A percentile compares a stretch with the other conserved stretches of the same genome.
These are phyloP conservation scores for Colletotrichum paranaense DNA, from an alignment of 2,329 filamentous ascomycete species.

Conservation along the genomic window DNA sequence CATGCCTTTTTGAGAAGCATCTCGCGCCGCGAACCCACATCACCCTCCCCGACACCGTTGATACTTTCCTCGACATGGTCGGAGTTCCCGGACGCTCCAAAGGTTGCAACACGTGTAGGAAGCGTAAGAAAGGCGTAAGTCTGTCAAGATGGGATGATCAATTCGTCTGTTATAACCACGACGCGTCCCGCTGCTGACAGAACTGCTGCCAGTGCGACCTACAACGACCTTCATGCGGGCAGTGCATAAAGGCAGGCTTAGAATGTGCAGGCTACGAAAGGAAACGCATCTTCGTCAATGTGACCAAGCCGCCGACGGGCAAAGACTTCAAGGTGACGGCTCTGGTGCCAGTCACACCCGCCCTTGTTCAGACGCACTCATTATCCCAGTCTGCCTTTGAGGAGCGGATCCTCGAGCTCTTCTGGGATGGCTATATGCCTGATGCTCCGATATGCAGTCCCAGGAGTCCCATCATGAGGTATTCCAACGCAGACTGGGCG, in stretches of 20 bases:
- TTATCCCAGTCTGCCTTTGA: conserved; percentile 35
- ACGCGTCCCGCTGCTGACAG: neutral
- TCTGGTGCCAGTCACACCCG: neutral
- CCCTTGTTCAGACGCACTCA: neutral
- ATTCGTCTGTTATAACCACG: neutral
- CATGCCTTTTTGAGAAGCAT: conserved; percentile 25
- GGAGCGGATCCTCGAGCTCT: conserved; percentile 30
- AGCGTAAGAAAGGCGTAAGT: conserved; percentile 38
- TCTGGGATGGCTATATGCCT: conserved; percentile 36
- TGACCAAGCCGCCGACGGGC: neutral
- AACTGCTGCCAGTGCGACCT: conserved; percentile 34
- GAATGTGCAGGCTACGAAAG: conserved; percentile 36
- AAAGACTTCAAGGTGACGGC: neutral
- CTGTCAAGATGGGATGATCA: neutral
- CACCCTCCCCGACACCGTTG: neutral
- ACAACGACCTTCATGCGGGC: conserved; percentile 36
- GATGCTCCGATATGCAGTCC: conserved; percentile 5
- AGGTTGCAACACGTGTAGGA: conserved; percentile 37
- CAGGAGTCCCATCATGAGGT: conserved; percentile 11
- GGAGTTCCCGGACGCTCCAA: conserved; percentile 38
- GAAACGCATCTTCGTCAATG: conserved; percentile 37
- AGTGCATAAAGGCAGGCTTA: conserved; percentile 35
- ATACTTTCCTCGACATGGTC: conserved; percentile 27
- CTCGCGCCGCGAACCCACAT: conserved; percentile 2
- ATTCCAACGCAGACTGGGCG: conserved; percentile 38